Evolutionary conservation across 75 land plant genomes (phyloP), one percentile per base, ranked within the genome.

Genomic region (Pseudotsuga menziesii): DNA sequence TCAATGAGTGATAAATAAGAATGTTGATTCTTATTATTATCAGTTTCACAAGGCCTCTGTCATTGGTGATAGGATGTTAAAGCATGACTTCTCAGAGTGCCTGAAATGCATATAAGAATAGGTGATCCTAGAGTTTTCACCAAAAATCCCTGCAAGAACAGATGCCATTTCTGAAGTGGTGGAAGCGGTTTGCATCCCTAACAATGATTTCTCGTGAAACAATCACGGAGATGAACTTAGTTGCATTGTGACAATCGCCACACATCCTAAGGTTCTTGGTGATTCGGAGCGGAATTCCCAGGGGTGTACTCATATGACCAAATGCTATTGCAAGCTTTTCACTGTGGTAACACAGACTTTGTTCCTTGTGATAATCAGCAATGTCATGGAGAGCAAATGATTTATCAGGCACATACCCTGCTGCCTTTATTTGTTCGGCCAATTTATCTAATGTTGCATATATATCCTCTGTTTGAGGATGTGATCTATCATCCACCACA

Each of bases 401-500:
- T 5, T n/a, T 63, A 52, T 77, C 79, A 6, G 79, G 79, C 4
- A 77, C 79, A 77, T 77, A 77, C 54, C 79, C 79, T 19, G 57
- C 70, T 66, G 59, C 79, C 72, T 77, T 77, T 15, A 77, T 77
- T 25, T 60, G 22, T 17, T 8, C 27, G 26, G 56, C 41, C 9
- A 64, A 15, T 61, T 64, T 55, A 2, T 77, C 72, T 55, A 77
- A 19, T 26, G 55, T 64, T 12, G 70, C 64, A 52, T 77, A 77
- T 44, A 77, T 77, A 16, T 77, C 72, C 0, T 5, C 62, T 20
- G n/a, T 64, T 23, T 29, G 25, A 1, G 79, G 79, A 52, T 77
- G 79, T 4, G 54, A 27, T 66, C 72, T 63, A 25, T 77, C 79
- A 48, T 77, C 79, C 29, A 23, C 72, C 35, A 52, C 32, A 26